Evolutionary conservation across 805 yeast genomes (phyloP).

Genomic region (Vanderwaltozyma polyspora): DNA sequence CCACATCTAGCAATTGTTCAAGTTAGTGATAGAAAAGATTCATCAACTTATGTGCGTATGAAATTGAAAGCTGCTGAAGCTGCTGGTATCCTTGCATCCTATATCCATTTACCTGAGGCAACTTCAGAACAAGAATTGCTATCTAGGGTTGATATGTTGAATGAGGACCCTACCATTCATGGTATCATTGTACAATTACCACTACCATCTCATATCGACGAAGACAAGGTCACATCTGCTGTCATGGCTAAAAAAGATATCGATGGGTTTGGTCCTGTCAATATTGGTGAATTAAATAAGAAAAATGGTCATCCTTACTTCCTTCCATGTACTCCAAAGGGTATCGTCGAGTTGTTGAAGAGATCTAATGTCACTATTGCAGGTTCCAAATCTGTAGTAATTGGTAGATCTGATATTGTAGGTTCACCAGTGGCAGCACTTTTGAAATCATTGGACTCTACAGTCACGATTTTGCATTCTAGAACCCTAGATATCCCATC

Average conservation of each 20-base stretch:
- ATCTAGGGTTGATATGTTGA: slow-evolving; percentile 48
- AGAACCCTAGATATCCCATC: slow-evolving; percentile 50
- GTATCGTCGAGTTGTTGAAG: slow-evolving; percentile 71
- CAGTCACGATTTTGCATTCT: slow-evolving; percentile 83
- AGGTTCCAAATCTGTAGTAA: slow-evolving; percentile 83
- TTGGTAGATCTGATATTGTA: slow-evolving; percentile 93
- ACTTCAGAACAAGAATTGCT: slow-evolving; percentile 52
- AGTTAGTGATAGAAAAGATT: slow-evolving; percentile 84
- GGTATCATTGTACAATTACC: slow-evolving; percentile 90
- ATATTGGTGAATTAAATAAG: slow-evolving; percentile 84
- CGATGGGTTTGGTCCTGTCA: slow-evolving; percentile 85
- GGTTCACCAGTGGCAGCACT: slow-evolving; percentile 88
- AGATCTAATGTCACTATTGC: slow-evolving; percentile 52
- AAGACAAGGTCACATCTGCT: slow-evolving; percentile 65
- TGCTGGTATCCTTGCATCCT: slow-evolving; percentile 60
- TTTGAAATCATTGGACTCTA: slow-evolving; percentile 67
- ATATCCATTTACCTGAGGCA: slow-evolving; percentile 53
- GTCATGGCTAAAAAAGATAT: slow-evolving; percentile 83
- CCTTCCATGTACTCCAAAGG: slow-evolving; percentile 93
- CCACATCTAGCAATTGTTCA: slow-evolving; percentile 80
- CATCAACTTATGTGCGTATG: slow-evolving; percentile 83
- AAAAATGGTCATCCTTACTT: slow-evolving; percentile 74
- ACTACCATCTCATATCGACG: slow-evolving; percentile 69
- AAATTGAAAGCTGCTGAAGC: slow-evolving; percentile 83
- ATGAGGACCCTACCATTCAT: slow-evolving; percentile 65